These are phyloP conservation scores for Pythium utonaiense DNA, from an alignment of 352 stramenopile species.

Conservation along the genomic window DNA sequence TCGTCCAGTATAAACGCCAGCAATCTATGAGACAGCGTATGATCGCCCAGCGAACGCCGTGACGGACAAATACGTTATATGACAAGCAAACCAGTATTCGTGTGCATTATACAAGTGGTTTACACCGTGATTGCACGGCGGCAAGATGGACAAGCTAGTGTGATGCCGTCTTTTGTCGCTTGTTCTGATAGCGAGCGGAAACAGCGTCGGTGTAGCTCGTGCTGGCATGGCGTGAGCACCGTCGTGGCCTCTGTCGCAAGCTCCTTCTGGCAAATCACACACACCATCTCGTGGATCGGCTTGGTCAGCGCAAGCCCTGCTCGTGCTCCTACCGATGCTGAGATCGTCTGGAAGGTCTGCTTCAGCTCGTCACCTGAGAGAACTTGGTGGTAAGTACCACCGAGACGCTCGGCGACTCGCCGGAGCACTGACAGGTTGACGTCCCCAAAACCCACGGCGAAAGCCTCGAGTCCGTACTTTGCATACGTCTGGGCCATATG, in stretches of 20 bases:
- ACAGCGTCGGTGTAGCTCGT: conserved; percentile 51
- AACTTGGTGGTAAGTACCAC: conserved; percentile 59
- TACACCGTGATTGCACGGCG: no score
- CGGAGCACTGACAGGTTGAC: conserved; percentile 61
- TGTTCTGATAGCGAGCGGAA: no score
- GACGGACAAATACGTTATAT: no score
- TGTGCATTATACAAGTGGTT: no score
- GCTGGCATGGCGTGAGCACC: conserved; percentile 42
- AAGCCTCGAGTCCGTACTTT: conserved; percentile 55
- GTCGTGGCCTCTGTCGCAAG: conserved; percentile 46
- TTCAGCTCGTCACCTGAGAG: conserved; percentile 67
- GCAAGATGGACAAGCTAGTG: no score
- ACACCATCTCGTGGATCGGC: conserved; percentile 53
- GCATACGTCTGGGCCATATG: conserved; percentile 55
- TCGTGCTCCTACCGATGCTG: conserved; percentile 55
- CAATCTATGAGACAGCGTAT: no score
- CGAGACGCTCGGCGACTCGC: conserved; percentile 46
- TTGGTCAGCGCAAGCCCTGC: conserved; percentile 56
- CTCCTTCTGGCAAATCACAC: conserved; percentile 61
- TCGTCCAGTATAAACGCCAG: conserved; percentile 4
- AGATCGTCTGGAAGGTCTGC: conserved; percentile 70
- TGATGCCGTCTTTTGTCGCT: no score
- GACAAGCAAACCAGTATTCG: no score
- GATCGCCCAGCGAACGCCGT: no score
- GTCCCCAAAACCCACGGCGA: conserved; percentile 64